Base-by-base conservation (phyloP, 2,329 filamentous ascomycete species). In the Sclerotiophoma versabilis region DNA sequence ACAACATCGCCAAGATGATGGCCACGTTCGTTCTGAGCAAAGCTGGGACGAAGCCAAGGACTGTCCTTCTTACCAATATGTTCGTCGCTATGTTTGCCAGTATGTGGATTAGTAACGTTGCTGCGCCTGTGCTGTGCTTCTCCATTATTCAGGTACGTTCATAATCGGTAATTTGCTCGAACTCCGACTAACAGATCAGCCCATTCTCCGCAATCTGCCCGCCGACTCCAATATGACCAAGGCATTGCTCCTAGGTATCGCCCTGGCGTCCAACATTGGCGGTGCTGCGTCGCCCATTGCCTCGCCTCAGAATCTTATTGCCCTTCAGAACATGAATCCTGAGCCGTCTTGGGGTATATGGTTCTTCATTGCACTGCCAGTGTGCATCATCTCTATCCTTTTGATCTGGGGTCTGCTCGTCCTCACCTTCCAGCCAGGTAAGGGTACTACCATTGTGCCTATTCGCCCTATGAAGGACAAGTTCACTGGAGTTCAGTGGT, bases 41-140 rank as follows among this genome's bases (percentile, higher is more conserved):
- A 79, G 95, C 95, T 8, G 95, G 95, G 6, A 97, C 95, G 3
- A 89, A 88, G 66, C 95, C 95, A 9, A 84, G 88, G 49, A 93
- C 91, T 2, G 95, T 99, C 3, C 82, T 99, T 4, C 77, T 99
- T n/a, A 95, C 93, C 48, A 97, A 93, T 78, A 99, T 99, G 95
- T 93, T 97, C 66, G 95, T 99, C 34, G 93, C 93, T 49, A 96
- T 95, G 70, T 96, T 99, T 74, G 89, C 96, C 8, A 97, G 92
- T 66, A 99, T 99, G 95, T 92, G 96, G 82, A 98, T 99, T 70
- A 96, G 92, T 77, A 99, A 99, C 65, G 96, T 99, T 23, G 95
- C 95, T 1, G 93, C 96, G 1, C 95, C 95, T 0, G 95, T 99
- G 9, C 83, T 99, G 30, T 99, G 95, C 80, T 98, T 96, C 76